phyloP scores from a whole-genome alignment of 164 flowering plant species.

The Magnolia officinalis region DNA sequence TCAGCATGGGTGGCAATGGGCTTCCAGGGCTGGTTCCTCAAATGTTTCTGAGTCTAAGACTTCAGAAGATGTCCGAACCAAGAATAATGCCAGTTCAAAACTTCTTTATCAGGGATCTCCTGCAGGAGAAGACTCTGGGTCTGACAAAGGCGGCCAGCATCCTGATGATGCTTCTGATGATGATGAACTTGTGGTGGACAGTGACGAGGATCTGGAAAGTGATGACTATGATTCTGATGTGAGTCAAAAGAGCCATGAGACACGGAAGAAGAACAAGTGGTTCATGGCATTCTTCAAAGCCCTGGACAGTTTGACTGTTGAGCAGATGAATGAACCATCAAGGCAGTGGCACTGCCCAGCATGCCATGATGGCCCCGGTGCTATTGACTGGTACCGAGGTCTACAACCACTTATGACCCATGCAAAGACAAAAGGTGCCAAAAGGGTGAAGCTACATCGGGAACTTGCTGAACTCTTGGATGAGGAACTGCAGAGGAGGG shows the following conservation, averaged over 20 bases:
- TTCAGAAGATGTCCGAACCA: conserved; percentile 10
- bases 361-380: conserved; percentile 88
- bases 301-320: conserved; percentile 47
- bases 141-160: conserved; percentile 8
- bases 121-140: conserved; percentile 12
- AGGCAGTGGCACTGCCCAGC: conserved; percentile 98
- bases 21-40: conserved; percentile 29
- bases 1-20: conserved; percentile 69
- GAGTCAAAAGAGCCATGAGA: conserved; percentile 61
- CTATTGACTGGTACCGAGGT: conserved; percentile 87
- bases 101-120: neutral
- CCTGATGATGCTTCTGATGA: conserved; percentile 22
- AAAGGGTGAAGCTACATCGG: conserved; percentile 66
- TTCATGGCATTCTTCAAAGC: conserved; percentile 54
- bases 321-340: conserved; percentile 54
- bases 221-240: conserved; percentile 75
- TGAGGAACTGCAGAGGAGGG: conserved; percentile 62
- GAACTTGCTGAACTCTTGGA: conserved; percentile 71
- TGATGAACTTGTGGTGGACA: conserved; percentile 27
- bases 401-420: conserved; percentile 79
- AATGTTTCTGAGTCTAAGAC: conserved; percentile 3
- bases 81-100: neutral
- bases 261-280: conserved; percentile 59
- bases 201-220: conserved; percentile 57
- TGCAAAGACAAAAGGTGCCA: conserved; percentile 74